Evolutionary conservation across 2,329 filamentous ascomycete species (phyloP).

Genomic region (Aureobasidium sp.): DNA sequence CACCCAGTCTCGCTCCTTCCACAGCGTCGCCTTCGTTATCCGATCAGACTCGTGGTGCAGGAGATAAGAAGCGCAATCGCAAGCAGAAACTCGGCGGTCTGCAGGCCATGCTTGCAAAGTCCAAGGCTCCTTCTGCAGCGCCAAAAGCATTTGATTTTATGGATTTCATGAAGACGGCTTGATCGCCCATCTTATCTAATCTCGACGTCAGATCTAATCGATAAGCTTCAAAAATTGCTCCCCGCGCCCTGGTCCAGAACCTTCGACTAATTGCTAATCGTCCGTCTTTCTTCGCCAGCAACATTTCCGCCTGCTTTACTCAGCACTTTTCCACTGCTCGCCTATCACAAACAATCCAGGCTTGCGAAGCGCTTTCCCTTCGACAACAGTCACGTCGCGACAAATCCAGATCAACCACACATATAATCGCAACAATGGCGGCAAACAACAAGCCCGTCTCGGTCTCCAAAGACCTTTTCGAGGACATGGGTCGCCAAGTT

Average conservation of each 20-base stretch:
- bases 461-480: conserved; percentile 43
- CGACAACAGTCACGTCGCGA: neutral
- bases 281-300: neutral
- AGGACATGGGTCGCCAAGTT: conserved; percentile 46
- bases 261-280: conserved; percentile 10
- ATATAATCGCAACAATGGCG: conserved; percentile 12
- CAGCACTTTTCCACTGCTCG: no score
- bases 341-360: no score
- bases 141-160: conserved; percentile 40
- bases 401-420: neutral
- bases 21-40: neutral
- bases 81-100: conserved; percentile 48
- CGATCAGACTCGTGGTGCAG: neutral
- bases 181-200: neutral
- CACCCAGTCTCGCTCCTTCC: neutral
- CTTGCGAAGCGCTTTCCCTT: neutral
- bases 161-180: conserved; percentile 45
- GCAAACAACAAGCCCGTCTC: conserved; percentile 20
- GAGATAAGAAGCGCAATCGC: conserved; percentile 47
- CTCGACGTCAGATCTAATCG: neutral
- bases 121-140: conserved; percentile 33
- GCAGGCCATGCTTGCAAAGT: conserved; percentile 47
- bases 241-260: neutral
- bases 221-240: conserved; percentile 6
- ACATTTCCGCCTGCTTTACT: no score